phyloP scores from a whole-genome alignment of 2,329 filamentous ascomycete species.

The Exophiala lecanii-corni region DNA sequence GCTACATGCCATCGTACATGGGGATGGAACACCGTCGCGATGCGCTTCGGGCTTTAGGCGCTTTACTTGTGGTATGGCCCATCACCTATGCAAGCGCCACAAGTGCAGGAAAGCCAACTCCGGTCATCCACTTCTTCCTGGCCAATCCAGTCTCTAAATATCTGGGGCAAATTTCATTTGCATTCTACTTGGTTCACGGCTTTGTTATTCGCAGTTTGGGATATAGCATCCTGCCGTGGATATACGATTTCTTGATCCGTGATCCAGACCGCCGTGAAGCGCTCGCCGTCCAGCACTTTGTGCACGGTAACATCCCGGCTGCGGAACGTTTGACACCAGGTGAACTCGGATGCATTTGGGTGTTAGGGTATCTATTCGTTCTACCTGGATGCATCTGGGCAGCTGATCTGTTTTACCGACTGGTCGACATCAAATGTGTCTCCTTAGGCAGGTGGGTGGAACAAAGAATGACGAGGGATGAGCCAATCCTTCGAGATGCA shows the following conservation, averaged over 20 bases:
- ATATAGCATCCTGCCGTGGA: slow-evolving; percentile 30
- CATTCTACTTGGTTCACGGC: slow-evolving; percentile 43
- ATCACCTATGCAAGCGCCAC: slow-evolving; percentile 33
- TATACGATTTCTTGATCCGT: slow-evolving; percentile 1
- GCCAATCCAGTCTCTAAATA: slow-evolving; percentile 39
- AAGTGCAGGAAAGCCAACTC: slow-evolving; percentile 17
- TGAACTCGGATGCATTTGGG: slow-evolving; percentile 1
- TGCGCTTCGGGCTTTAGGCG: slow-evolving; percentile 39
- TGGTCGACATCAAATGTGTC: slow-evolving; percentile 2
- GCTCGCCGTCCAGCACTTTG: background rate
- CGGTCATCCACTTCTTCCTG: slow-evolving; percentile 38
- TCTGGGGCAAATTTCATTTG: slow-evolving; percentile 42
- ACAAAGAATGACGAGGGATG: background rate
- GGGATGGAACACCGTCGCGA: slow-evolving; percentile 40
- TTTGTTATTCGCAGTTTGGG: slow-evolving; percentile 38
- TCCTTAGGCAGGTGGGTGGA: background rate
- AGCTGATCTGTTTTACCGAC: slow-evolving; percentile 2
- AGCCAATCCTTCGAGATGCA: background rate
- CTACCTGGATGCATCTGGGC: slow-evolving; percentile 1
- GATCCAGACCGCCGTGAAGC: background rate
- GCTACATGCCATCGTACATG: slow-evolving; percentile 31
- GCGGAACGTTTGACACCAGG: background rate
- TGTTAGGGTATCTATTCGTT: slow-evolving; percentile 2
- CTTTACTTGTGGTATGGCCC: slow-evolving; percentile 38
- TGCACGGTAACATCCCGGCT: background rate